Conservation (phyloP, 371 early-diverging fungal species). For the Mucor mucedo region DNA sequence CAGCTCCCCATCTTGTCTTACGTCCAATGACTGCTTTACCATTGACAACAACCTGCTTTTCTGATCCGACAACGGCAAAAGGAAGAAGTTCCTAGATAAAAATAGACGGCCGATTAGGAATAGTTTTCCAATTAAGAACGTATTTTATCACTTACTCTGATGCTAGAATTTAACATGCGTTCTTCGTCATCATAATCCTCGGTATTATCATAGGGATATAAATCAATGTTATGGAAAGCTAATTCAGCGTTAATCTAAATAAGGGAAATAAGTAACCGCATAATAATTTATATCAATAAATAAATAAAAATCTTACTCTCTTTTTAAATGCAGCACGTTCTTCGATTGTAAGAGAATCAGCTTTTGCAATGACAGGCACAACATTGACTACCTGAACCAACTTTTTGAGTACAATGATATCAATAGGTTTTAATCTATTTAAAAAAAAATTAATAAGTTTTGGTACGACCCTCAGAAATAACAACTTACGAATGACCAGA, state of each 20-base stretch:
- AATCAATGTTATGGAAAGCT: slow-evolving; percentile 86
- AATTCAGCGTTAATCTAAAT: slow-evolving; percentile 85
- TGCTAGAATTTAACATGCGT: slow-evolving; percentile 68
- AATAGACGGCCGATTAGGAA: too few species aligned
- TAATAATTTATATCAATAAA: background rate
- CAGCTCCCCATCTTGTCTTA: slow-evolving; percentile 69
- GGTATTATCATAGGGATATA: slow-evolving; percentile 86
- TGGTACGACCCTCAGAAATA: slow-evolving; percentile 2
- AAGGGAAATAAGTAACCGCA: background rate
- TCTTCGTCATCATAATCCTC: slow-evolving; percentile 82
- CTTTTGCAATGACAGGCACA: slow-evolving; percentile 91
- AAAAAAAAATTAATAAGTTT: slow-evolving; percentile 12
- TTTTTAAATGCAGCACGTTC: slow-evolving; percentile 78
- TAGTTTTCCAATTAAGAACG: too few species aligned
- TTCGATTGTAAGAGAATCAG: slow-evolving; percentile 81
- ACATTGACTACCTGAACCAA: slow-evolving; percentile 75
- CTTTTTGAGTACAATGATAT: slow-evolving; percentile 77
- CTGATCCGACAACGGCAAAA: slow-evolving; percentile 88
- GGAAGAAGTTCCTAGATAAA: slow-evolving; percentile 70
- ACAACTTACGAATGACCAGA: slow-evolving; percentile 72
- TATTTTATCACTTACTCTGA: slow-evolving; percentile 47
- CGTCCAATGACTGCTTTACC: slow-evolving; percentile 78
- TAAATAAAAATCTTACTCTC: slow-evolving; percentile 50
- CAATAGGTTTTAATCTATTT: slow-evolving; percentile 76
- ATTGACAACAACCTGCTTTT: slow-evolving; percentile 78